Conservation (phyloP, 1,284 basidiomycete genomes). For the Trametes pubescens region DNA sequence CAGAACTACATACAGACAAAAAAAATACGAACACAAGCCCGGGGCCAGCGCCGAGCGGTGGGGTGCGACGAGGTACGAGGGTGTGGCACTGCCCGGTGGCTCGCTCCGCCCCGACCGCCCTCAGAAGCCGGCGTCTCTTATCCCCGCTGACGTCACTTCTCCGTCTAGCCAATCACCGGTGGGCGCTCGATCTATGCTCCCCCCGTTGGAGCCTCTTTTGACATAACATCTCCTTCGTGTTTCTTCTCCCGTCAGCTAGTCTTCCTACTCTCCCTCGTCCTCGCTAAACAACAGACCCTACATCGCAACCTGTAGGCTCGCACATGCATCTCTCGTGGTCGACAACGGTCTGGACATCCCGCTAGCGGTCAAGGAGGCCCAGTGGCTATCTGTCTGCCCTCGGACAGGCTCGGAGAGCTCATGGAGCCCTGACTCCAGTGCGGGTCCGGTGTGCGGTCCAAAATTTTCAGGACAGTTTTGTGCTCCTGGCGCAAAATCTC, state of each 20-base stretch:
- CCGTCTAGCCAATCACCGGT: conserved; percentile 15
- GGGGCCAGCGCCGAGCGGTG: background rate
- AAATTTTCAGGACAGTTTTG: background rate
- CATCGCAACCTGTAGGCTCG: background rate
- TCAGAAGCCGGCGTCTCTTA: conserved; percentile 5
- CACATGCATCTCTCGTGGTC: background rate
- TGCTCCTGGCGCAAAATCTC: background rate
- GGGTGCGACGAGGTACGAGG: background rate
- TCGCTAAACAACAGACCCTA: background rate
- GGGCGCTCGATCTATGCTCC: conserved; percentile 15
- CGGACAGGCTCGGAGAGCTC: background rate
- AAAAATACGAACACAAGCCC: background rate
- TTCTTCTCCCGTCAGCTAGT: conserved; percentile 4
- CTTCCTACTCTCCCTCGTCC: background rate
- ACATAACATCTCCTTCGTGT: background rate
- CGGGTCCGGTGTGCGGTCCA: background rate
- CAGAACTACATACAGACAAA: background rate
- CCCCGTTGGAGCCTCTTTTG: conserved; percentile 10
- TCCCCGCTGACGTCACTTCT: conserved; percentile 25
- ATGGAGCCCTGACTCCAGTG: background rate
- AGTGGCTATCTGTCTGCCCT: background rate
- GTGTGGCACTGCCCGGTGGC: conserved; percentile 6
- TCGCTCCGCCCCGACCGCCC: conserved; percentile 8
- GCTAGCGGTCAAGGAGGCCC: background rate
- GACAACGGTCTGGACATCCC: conserved; percentile 3